These are phyloP conservation scores for Gamsiella multidivaricata DNA, from an alignment of 192 early-diverging fungal genomes.

Conservation along the genomic window DNA sequence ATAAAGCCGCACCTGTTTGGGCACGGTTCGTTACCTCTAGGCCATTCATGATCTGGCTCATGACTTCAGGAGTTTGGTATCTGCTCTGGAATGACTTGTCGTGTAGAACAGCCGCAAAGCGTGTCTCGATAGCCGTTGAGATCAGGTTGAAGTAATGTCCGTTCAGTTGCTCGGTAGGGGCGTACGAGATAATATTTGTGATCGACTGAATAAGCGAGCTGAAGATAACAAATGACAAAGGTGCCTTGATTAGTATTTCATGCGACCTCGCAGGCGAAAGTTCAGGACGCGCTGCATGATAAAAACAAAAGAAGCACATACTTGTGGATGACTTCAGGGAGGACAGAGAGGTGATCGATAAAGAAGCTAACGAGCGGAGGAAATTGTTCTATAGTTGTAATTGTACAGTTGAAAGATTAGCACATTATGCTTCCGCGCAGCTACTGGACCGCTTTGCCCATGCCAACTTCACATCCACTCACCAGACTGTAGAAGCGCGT, in stretches of 20 bases:
- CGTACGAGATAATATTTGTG: slow-evolving; percentile 68
- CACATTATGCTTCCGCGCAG: too few relatives aligned
- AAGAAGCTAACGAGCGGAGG: slow-evolving; percentile 70
- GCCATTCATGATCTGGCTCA: slow-evolving; percentile 70
- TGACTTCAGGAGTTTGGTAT: slow-evolving; percentile 66
- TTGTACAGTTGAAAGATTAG: slow-evolving; percentile 1
- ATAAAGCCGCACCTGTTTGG: too few relatives aligned
- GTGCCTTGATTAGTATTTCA: too few relatives aligned
- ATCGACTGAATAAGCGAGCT: slow-evolving; percentile 74
- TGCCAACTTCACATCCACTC: slow-evolving; percentile 4
- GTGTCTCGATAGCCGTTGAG: slow-evolving; percentile 67
- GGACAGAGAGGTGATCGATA: slow-evolving; percentile 62
- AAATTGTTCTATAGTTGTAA: slow-evolving; percentile 65
- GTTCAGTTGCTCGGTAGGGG: slow-evolving; percentile 57
- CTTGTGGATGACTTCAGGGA: slow-evolving; percentile 74
- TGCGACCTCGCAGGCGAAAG: too few relatives aligned
- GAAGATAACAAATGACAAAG: slow-evolving; percentile 8
- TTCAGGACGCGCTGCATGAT: too few relatives aligned
- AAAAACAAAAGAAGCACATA: slow-evolving; percentile 24
- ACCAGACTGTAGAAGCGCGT: slow-evolving; percentile 64
- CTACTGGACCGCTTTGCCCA: too few relatives aligned
- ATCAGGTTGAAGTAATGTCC: slow-evolving; percentile 70
- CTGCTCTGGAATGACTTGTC: slow-evolving; percentile 65
- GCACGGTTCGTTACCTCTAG: slow-evolving; percentile 63
- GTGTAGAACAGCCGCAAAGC: slow-evolving; percentile 65